phyloP scores from a whole-genome alignment of 1,139 yeast species.

The Kurtzmaniella quercitrusa region DNA sequence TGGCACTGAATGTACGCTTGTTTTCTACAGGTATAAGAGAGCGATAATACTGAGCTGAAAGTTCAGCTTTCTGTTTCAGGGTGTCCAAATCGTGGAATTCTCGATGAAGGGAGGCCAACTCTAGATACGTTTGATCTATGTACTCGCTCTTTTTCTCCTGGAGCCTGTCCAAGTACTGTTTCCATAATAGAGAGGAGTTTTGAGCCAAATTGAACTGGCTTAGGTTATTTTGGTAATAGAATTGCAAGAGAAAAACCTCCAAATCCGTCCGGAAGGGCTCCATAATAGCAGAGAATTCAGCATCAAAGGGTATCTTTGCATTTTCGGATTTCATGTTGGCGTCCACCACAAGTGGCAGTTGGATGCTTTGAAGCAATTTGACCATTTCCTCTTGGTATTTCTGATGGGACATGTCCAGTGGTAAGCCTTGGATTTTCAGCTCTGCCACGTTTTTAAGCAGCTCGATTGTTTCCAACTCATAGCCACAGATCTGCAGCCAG shows the following conservation, averaged over 20 bases:
- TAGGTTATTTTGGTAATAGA: constrained; percentile 25
- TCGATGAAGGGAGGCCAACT: constrained; percentile 22
- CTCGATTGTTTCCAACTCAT: constrained; percentile 33
- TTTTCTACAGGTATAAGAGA: constrained; percentile 22
- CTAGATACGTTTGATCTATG: constrained; percentile 19
- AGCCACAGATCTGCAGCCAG: constrained; percentile 32
- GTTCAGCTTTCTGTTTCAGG: constrained; percentile 9
- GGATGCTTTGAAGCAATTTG: constrained; percentile 24
- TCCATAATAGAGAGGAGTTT: constrained; percentile 31
- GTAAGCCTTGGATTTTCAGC: constrained; percentile 11
- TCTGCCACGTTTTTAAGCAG: constrained; percentile 32
- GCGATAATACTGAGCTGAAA: constrained; percentile 27
- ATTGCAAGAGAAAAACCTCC: constrained; percentile 24
- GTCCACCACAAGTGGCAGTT: constrained; percentile 34
- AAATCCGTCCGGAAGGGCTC: constrained; percentile 23
- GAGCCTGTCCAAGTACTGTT: constrained; percentile 25
- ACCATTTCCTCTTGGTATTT: constrained; percentile 29
- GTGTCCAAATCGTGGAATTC: constrained; percentile 21
- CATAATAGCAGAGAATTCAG: constrained; percentile 24
- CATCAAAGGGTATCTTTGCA: constrained; percentile 26
- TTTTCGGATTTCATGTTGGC: constrained; percentile 14
- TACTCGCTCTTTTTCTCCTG: constrained; percentile 19
- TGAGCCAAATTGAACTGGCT: constrained; percentile 20
- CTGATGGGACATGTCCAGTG: constrained; percentile 12
- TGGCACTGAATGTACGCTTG: constrained; percentile 9